Evolutionary conservation across 148 eudicot species (phyloP).

Genomic region (Spergularia bocconei): DNA sequence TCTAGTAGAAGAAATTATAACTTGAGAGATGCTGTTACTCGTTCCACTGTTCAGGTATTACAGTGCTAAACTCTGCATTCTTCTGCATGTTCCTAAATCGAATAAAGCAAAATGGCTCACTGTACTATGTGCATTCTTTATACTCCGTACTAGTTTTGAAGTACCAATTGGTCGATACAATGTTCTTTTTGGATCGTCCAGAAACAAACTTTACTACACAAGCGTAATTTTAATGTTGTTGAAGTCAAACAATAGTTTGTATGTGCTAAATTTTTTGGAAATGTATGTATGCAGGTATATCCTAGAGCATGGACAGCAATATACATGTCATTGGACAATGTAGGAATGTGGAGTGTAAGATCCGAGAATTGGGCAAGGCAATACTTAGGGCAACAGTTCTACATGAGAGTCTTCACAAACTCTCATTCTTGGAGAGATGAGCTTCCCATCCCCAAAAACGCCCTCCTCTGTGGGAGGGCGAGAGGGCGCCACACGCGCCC

Average conservation of each 20-base stretch:
- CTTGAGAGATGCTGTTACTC: slow-evolving; percentile 82
- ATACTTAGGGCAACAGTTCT: slow-evolving; percentile 87
- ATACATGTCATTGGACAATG: slow-evolving; percentile 75
- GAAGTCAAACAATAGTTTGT: no score
- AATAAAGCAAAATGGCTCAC: no score
- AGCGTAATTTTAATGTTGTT: neutral
- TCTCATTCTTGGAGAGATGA: slow-evolving; percentile 71
- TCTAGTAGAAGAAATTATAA: slow-evolving; percentile 66
- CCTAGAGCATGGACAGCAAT: slow-evolving; percentile 91
- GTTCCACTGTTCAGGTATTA: slow-evolving; percentile 80
- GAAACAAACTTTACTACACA: no score
- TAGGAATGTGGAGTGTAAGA: slow-evolving; percentile 94
- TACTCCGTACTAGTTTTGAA: no score
- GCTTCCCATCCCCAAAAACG: slow-evolving; percentile 80
- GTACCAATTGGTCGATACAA: no score
- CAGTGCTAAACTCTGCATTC: neutral
- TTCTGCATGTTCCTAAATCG: no score
- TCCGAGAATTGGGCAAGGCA: slow-evolving; percentile 87
- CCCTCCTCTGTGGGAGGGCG: slow-evolving; percentile 84
- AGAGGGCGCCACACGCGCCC: slow-evolving; percentile 77
- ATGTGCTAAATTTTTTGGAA: neutral
- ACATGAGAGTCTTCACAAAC: slow-evolving; percentile 66
- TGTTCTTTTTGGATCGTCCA: no score
- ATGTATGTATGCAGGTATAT: slow-evolving; percentile 55
- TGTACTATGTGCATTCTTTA: no score